These are phyloP conservation scores for Centrapalus pauciflorus DNA, from an alignment of 129 eudicot species.

Conservation along the genomic window DNA sequence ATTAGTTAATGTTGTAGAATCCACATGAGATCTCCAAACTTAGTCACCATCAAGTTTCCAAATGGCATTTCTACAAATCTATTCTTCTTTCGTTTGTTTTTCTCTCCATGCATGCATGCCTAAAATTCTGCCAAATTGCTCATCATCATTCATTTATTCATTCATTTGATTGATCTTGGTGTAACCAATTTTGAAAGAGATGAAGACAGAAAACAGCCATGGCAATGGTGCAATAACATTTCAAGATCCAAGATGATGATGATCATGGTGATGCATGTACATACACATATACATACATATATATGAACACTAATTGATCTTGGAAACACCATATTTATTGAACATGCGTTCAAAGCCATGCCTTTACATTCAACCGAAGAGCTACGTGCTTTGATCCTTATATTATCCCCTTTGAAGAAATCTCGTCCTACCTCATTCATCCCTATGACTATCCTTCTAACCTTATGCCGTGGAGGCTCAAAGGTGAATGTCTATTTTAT, in stretches of 20 bases:
- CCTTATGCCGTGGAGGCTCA: neutral
- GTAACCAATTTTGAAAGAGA: neutral
- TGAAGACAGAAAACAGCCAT: conserved; percentile 1
- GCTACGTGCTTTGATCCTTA: conserved; percentile 10
- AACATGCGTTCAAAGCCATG: conserved; percentile 18
- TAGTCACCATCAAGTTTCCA: neutral
- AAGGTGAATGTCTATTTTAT: neutral
- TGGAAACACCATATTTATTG: neutral
- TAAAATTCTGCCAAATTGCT: conserved; percentile 3
- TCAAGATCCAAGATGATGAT: neutral
- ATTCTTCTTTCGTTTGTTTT: conserved; percentile 3
- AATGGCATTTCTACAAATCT: conserved; percentile 8
- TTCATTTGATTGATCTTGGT: neutral
- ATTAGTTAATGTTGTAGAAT: neutral
- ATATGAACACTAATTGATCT: neutral
- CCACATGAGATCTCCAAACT: conserved; percentile 7
- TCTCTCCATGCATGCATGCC: neutral
- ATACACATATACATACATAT: neutral
- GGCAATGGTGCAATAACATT: conserved; percentile 6
- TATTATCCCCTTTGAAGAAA: conserved; percentile 4
- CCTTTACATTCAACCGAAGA: conserved; percentile 14
- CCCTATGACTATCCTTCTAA: conserved; percentile 8
- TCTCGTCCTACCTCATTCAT: conserved; percentile 5
- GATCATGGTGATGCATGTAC: neutral
- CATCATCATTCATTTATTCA: neutral